Base-by-base conservation (phyloP, 2,329 filamentous ascomycete species). In the Lecanosticta acicola region DNA sequence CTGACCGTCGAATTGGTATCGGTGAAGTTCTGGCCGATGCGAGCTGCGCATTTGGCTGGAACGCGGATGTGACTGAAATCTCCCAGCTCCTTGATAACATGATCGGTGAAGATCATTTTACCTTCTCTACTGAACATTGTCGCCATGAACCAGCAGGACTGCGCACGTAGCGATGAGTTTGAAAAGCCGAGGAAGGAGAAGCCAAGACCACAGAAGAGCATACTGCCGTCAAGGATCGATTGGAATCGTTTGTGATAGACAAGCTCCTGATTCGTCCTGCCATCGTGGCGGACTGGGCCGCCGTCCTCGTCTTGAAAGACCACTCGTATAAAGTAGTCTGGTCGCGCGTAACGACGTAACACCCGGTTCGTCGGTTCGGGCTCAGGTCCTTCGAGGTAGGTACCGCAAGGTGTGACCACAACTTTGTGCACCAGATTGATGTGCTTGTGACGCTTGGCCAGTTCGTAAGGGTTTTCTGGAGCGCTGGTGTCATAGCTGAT, bases 141-240 rank as follows among this genome's bases (percentile, higher is more conserved):
- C 1, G 75, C 68, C 69, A 76, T 75, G 61, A 78, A 80, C 85
- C 85, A 89, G 29, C 78, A 81, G 0, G 82, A 81, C 48, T 87
- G 84, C 0, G 80, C 74, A 10, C 86, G 75, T 3, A 91, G 72
- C 0, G 85, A 89, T 0, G 85, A 91, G 62, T 90, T 83, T 0
- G 85, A 89, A 63, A 89, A 91, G 0, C 86, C 86, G 0, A 91
- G 71, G 57, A 90, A 91, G 0, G 67, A 65, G 57, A 80, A 88
- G 1, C 65, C 59, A 10, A 80, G 71, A 0, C 80, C 84, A 2
- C 77, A 84, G 43, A 91, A 78, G 1, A 67, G 59, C 20, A 94
- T 78, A 0, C 81, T 81, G 0, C 71, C 58, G 2, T 68, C 62
- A 7, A 93, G 70, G 0, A 87, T 67, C 0, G 60, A 51, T 42